A percentile compares a stretch with the other conserved stretches of the same genome.
Conservation (phyloP, 2,329 filamentous ascomycete species). For the Fusarium sulawesiense region DNA sequence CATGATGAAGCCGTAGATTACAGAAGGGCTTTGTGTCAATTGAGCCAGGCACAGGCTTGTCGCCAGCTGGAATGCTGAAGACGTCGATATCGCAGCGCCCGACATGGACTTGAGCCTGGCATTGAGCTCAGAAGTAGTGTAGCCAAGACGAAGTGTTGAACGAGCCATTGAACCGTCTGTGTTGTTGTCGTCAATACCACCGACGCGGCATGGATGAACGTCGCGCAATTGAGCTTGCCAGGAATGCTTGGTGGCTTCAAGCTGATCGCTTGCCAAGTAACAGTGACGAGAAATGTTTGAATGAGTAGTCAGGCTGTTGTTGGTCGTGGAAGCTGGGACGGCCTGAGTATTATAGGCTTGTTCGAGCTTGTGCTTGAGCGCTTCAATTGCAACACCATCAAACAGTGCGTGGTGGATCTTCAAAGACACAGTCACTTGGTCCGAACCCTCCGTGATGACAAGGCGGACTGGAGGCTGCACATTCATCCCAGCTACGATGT, state of each 20-base stretch:
- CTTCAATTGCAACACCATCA: conserved; percentile 9
- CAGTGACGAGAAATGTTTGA: neutral
- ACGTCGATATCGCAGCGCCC: neutral
- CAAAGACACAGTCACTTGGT: neutral
- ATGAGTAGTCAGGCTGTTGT: neutral
- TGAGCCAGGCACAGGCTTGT: conserved; percentile 10
- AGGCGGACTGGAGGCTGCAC: conserved; percentile 1
- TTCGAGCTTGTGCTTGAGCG: conserved; percentile 16
- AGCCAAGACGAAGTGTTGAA: neutral
- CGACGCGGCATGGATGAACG: conserved; percentile 9
- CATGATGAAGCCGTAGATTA: conserved; percentile 26
- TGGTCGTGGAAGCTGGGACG: accelerated
- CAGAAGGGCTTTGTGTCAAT: neutral
- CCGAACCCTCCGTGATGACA: accelerated
- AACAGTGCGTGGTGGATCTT: conserved; percentile 27
- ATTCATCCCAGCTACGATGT: conserved; percentile 7
- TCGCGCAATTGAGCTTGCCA: conserved; percentile 3
- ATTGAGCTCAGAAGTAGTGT: neutral
- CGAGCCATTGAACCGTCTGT: conserved; percentile 5
- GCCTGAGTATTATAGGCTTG: neutral
- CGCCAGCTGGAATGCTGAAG: conserved; percentile 18
- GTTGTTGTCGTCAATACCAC: neutral
- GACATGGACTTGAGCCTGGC: conserved; percentile 1
- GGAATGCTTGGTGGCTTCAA: neutral
- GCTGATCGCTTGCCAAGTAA: neutral